These are phyloP conservation scores for Diplotaxis tenuifolia DNA, from an alignment of 345 rosid genomes.

Conservation along the genomic window DNA sequence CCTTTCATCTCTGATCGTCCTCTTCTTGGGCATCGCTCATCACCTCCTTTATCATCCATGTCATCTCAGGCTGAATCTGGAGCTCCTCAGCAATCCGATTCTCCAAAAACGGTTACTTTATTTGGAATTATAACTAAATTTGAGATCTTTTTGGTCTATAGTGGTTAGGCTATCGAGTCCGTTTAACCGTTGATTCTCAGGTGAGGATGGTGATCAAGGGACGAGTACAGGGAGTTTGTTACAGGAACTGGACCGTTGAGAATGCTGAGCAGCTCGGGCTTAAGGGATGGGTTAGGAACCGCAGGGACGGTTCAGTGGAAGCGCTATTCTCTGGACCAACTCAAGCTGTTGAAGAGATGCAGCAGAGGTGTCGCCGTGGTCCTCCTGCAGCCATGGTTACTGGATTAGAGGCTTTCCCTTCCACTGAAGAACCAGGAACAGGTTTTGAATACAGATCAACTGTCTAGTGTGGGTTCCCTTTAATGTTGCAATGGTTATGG, in stretches of 20 bases:
- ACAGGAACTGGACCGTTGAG: conserved; percentile 82
- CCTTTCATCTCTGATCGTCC: conserved; percentile 37
- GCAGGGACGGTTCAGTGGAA: conserved; percentile 86
- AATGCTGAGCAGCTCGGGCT: conserved; percentile 72
- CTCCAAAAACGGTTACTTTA: conserved; percentile 54
- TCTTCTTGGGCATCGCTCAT: conserved; percentile 43
- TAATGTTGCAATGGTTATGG: background rate
- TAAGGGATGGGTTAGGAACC: conserved; percentile 89
- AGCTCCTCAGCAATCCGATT: conserved; percentile 40
- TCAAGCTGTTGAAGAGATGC: conserved; percentile 70
- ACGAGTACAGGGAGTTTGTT: conserved; percentile 88
- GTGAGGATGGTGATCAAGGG: conserved; percentile 73
- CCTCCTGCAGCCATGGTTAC: conserved; percentile 77
- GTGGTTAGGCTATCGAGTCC: background rate
- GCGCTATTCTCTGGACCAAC: conserved; percentile 72
- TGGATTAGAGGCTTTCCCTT: conserved; percentile 70
- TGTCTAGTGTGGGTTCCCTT: conserved; percentile 25
- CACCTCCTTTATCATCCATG: conserved; percentile 46
- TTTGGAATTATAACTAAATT: background rate
- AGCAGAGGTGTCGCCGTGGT: conserved; percentile 83
- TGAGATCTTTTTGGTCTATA: background rate
- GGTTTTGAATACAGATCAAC: conserved; percentile 64
- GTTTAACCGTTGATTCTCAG: conserved; percentile 29
- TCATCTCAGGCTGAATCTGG: conserved; percentile 37
- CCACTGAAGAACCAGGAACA: conserved; percentile 60